These are phyloP conservation scores for Hypholoma fasciculare DNA, from an alignment of 768 basidiomycete genomes.

Conservation along the genomic window DNA sequence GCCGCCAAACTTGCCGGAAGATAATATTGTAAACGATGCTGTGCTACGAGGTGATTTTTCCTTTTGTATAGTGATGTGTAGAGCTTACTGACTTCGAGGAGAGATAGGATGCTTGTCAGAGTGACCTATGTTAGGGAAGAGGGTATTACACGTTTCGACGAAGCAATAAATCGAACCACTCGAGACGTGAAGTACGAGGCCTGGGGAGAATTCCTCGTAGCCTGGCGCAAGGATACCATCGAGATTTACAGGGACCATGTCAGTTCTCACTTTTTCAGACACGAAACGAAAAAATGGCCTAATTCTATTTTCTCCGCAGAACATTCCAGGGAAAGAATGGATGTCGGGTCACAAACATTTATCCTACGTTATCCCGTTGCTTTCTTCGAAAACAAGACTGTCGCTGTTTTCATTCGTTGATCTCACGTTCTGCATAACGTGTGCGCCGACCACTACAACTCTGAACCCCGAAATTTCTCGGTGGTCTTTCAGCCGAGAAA, in stretches of 20 bases:
- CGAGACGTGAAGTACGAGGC: conserved; percentile 61
- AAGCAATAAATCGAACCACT: conserved; percentile 63
- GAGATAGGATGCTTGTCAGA: conserved; percentile 90
- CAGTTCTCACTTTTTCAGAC: conserved; percentile 23
- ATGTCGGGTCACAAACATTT: conserved; percentile 74
- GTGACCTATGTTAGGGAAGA: conserved; percentile 64
- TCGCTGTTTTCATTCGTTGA: conserved; percentile 89
- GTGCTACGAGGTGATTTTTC: conserved; percentile 68
- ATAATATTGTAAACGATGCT: conserved; percentile 47
- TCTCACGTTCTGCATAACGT: conserved; percentile 76
- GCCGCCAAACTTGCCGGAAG: conserved; percentile 5
- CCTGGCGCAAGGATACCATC: conserved; percentile 74
- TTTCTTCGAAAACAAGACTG: conserved; percentile 59
- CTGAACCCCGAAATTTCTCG: conserved; percentile 40
- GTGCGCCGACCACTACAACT: conserved; percentile 51
- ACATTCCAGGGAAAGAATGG: conserved; percentile 67
- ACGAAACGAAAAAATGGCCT: conserved; percentile 3
- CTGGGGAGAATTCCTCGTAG: conserved; percentile 84
- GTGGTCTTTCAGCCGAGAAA: conserved; percentile 47
- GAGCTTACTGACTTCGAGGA: conserved; percentile 19
- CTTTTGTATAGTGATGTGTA: conserved; percentile 1
- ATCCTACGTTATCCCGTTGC: conserved; percentile 75
- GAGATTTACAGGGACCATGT: conserved; percentile 90
- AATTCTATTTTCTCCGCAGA: conserved; percentile 31
- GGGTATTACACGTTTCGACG: conserved; percentile 59